Percentiles rank a stretch among this genome's conserved stretches.
phyloP scores from a whole-genome alignment of 23 red algal genomes.

The Gracilaria gracilis region DNA sequence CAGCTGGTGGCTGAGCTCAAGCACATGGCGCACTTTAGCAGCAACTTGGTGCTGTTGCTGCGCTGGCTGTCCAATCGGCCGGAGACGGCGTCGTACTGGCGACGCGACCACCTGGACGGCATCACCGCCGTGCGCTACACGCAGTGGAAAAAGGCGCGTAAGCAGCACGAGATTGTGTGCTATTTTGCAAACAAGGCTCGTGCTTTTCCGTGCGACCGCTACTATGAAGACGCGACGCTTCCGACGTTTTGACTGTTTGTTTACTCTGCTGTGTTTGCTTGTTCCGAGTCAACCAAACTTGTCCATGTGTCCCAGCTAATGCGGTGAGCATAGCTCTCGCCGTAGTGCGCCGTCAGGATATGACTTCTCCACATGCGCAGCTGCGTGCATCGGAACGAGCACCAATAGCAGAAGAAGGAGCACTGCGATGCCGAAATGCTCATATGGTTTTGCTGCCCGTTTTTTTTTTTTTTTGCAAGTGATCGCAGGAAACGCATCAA shows the following conservation, averaged over 20 bases:
- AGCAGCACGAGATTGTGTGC: constrained; percentile 8
- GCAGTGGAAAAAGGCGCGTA: constrained; percentile 21
- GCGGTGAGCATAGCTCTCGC: constrained; percentile 12
- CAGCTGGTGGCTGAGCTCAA: constrained; percentile 21
- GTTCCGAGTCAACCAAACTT: not conserved
- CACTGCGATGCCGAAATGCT: not conserved
- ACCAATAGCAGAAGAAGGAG: constrained; percentile 27
- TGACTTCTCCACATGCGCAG: constrained; percentile 8
- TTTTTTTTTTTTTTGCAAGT: not conserved
- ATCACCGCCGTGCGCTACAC: constrained; percentile 22
- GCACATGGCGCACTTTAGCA: constrained; percentile 4
- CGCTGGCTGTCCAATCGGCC: constrained; percentile 49
- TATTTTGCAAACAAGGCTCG: constrained; percentile 33
- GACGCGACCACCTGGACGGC: constrained; percentile 34
- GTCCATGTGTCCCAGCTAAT: constrained; percentile 26
- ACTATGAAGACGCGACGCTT: not conserved
- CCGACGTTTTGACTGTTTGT: not conserved
- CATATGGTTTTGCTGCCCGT: constrained; percentile 8
- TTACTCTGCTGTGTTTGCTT: not conserved
- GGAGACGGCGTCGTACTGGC: constrained; percentile 39
- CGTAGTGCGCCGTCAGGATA: not conserved
- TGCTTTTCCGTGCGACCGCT: not conserved
- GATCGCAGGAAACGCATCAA: not conserved
- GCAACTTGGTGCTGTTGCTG: constrained; percentile 39
- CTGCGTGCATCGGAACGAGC: not conserved